These are phyloP conservation scores for Septoria linicola DNA, from an alignment of 2,329 filamentous ascomycete genomes.

Conservation along the genomic window DNA sequence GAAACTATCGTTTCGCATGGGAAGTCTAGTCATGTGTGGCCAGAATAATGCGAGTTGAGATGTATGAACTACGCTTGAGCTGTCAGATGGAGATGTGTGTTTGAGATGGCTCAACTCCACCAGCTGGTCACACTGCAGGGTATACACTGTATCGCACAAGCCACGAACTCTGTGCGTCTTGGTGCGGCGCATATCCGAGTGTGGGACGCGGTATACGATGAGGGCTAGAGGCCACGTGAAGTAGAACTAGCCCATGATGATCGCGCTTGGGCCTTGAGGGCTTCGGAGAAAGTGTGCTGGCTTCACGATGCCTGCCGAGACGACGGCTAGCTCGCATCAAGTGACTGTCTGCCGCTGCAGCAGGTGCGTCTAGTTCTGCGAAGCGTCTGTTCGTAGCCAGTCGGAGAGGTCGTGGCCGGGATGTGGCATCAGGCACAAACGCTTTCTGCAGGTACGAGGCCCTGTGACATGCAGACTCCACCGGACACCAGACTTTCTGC, in stretches of 20 bases:
- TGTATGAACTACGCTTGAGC: background rate
- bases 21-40: background rate
- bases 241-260: too few relatives aligned
- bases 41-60: background rate
- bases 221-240: too few relatives aligned
- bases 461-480: constrained; percentile 2
- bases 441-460: constrained; percentile 26
- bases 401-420: constrained; percentile 22
- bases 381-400: constrained; percentile 17
- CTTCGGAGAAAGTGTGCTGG: too few relatives aligned
- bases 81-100: background rate
- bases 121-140: background rate
- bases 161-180: background rate
- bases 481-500: constrained; percentile 12
- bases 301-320: background rate
- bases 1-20: constrained; percentile 16
- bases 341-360: background rate
- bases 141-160: background rate
- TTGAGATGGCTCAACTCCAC: background rate
- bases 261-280: too few relatives aligned
- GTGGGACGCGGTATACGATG: background rate
- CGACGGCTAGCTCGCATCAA: background rate
- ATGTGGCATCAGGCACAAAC: constrained; percentile 21
- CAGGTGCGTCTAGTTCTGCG: background rate
- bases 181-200: constrained; percentile 1